These are phyloP conservation scores for Bipolaris victoriae DNA, from an alignment of 2,329 filamentous ascomycete species.

Conservation along the genomic window DNA sequence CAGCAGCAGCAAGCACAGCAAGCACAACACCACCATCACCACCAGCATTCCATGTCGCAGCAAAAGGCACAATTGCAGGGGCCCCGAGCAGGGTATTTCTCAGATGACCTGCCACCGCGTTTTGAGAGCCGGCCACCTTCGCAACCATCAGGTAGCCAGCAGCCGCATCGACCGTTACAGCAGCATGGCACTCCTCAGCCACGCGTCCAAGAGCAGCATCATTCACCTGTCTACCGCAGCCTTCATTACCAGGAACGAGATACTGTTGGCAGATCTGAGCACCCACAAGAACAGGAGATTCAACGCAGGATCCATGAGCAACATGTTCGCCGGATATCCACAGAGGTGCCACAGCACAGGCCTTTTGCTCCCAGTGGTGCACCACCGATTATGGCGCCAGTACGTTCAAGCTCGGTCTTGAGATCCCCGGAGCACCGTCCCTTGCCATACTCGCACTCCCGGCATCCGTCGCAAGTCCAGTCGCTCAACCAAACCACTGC, in stretches of 20 bases:
- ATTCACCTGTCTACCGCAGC: slow-evolving; percentile 33
- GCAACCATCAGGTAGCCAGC: slow-evolving; percentile 32
- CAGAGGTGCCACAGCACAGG: slow-evolving; percentile 38
- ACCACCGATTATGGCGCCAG: slow-evolving; percentile 30
- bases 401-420: slow-evolving; percentile 33
- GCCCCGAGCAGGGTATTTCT: slow-evolving; percentile 47
- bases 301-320: slow-evolving; percentile 39
- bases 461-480: slow-evolving; percentile 35
- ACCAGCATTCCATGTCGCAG: slow-evolving; percentile 36
- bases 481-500: slow-evolving; percentile 27
- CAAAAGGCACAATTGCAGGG: slow-evolving; percentile 38
- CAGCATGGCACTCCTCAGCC: slow-evolving; percentile 35
- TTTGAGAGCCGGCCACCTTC: slow-evolving; percentile 39
- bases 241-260: slow-evolving; percentile 40
- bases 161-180: slow-evolving; percentile 33
- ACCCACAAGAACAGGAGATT: slow-evolving; percentile 42
- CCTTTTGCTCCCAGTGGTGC: slow-evolving; percentile 29
- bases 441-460: slow-evolving; percentile 37
- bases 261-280: slow-evolving; percentile 28
- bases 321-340: slow-evolving; percentile 37
- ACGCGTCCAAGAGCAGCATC: slow-evolving; percentile 37
- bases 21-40: slow-evolving; percentile 23
- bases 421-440: slow-evolving; percentile 43
- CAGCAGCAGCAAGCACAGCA: slow-evolving; percentile 28
- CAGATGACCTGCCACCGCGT: slow-evolving; percentile 40